Evolutionary conservation across 2,329 filamentous ascomycete species (phyloP).

Genomic region (Intubia oerlemansii): DNA sequence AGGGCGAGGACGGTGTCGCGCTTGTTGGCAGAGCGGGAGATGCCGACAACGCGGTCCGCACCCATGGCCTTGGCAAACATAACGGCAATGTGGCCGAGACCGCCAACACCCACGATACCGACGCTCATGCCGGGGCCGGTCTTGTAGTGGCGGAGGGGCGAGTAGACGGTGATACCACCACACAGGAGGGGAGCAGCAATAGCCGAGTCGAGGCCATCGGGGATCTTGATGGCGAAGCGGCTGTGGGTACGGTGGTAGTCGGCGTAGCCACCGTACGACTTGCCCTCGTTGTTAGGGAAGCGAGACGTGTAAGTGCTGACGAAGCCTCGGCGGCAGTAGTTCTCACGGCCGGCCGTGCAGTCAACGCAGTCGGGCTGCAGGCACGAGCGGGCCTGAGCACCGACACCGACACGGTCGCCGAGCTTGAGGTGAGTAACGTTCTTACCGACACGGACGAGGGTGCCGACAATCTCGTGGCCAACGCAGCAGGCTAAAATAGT

Average conservation of each 20-base stretch:
- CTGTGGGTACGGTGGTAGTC: slow-evolving; percentile 14
- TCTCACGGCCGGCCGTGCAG: slow-evolving; percentile 3
- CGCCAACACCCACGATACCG: slow-evolving; percentile 8
- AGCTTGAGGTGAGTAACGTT: slow-evolving; percentile 19
- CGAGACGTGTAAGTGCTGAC: slow-evolving; percentile 5
- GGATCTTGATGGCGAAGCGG: slow-evolving; percentile 17
- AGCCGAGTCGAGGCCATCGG: slow-evolving; percentile 8
- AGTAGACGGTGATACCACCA: slow-evolving; percentile 7
- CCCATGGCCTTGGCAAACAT: slow-evolving; percentile 8
- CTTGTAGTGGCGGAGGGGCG: slow-evolving; percentile 6
- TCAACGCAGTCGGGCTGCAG: slow-evolving; percentile 15
- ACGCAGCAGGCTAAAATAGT: slow-evolving; percentile 24
- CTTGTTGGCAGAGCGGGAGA: slow-evolving; percentile 7
- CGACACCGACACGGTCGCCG: slow-evolving; percentile 9
- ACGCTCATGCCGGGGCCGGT: slow-evolving; percentile 8
- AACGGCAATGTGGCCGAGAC: slow-evolving; percentile 8
- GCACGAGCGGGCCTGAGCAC: slow-evolving; percentile 6
- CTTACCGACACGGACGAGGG: slow-evolving; percentile 29
- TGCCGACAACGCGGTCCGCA: slow-evolving; percentile 7
- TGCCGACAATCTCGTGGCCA: slow-evolving; percentile 45
- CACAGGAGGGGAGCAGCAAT: slow-evolving; percentile 10
- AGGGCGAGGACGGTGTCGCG: slow-evolving; percentile 5
- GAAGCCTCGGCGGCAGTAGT: slow-evolving; percentile 4
- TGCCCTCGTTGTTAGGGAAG: slow-evolving; percentile 18
- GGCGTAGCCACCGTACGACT: slow-evolving; percentile 10